Percentiles rank a stretch among this genome's conserved stretches.
phyloP scores from a whole-genome alignment of 441 rosid genomes.

The Jatropha multifida region DNA sequence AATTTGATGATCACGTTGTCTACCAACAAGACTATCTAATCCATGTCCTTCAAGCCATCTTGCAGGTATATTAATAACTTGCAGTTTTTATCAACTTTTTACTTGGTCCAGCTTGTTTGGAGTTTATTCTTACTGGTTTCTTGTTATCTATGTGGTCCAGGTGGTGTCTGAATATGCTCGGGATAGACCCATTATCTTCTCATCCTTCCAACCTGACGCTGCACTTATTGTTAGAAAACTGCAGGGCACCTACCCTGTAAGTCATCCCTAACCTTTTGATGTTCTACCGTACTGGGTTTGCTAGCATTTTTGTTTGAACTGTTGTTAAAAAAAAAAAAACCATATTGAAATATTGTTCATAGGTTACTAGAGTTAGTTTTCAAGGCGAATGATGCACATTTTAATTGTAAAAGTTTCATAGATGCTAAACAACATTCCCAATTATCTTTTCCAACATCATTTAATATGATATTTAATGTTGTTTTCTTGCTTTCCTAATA shows the following conservation, averaged over 20 bases:
- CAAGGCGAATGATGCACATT: too few species aligned
- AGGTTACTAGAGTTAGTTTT: too few species aligned
- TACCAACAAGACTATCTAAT: conserved; percentile 59
- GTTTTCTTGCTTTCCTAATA: not conserved
- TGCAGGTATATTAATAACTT: conserved; percentile 38
- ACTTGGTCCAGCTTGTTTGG: not conserved
- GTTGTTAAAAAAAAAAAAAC: too few species aligned
- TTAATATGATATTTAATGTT: not conserved
- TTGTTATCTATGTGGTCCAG: conserved; percentile 24
- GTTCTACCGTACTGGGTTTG: not conserved
- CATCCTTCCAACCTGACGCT: conserved; percentile 89
- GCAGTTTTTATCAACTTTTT: not conserved
- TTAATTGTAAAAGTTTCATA: too few species aligned
- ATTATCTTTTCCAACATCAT: too few species aligned
- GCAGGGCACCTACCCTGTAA: conserved; percentile 72
- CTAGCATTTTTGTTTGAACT: not conserved
- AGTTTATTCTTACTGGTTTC: not conserved
- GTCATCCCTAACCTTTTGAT: conserved; percentile 15
- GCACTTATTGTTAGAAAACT: conserved; percentile 66
- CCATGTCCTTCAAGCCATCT: conserved; percentile 56
- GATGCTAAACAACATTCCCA: too few species aligned
- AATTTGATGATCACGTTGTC: conserved; percentile 74
- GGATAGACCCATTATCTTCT: conserved; percentile 72
- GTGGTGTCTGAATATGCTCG: conserved; percentile 56
- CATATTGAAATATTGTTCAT: too few species aligned